Conservation (phyloP, 1,284 basidiomycete species). For the Leccinum colubrinum region DNA sequence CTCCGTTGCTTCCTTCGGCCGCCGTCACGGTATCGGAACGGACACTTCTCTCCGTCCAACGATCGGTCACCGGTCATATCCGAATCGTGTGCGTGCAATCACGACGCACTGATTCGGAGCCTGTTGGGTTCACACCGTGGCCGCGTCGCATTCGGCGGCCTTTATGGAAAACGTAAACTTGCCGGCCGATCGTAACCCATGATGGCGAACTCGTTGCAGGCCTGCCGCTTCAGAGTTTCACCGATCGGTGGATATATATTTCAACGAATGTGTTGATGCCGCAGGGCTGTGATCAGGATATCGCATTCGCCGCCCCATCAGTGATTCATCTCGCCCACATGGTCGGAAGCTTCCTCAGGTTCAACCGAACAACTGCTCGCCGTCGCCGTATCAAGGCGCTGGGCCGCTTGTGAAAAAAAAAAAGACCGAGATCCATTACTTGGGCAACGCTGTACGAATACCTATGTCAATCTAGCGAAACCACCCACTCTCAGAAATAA, state of each 20-base stretch:
- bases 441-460: slow-evolving; percentile 12
- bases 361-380: neutral
- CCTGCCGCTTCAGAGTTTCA: neutral
- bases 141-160: neutral
- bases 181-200: neutral
- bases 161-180: neutral
- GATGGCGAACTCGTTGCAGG: neutral
- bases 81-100: neutral
- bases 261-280: neutral
- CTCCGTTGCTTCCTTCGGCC: neutral
- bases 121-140: neutral
- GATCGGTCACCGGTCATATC: neutral
- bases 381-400: neutral
- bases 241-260: neutral
- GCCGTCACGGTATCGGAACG: neutral
- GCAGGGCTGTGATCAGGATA: neutral
- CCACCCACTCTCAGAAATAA: neutral
- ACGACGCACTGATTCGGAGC: neutral
- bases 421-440: slow-evolving; percentile 14
- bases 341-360: neutral
- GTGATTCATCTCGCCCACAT: neutral
- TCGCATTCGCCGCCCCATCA: neutral
- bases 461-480: slow-evolving; percentile 23
- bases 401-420: neutral
- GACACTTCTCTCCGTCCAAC: neutral